Evolutionary conservation across 768 basidiomycete species (phyloP), one percentile per base, ranked within the genome.

Genomic region (Russula sp.): DNA sequence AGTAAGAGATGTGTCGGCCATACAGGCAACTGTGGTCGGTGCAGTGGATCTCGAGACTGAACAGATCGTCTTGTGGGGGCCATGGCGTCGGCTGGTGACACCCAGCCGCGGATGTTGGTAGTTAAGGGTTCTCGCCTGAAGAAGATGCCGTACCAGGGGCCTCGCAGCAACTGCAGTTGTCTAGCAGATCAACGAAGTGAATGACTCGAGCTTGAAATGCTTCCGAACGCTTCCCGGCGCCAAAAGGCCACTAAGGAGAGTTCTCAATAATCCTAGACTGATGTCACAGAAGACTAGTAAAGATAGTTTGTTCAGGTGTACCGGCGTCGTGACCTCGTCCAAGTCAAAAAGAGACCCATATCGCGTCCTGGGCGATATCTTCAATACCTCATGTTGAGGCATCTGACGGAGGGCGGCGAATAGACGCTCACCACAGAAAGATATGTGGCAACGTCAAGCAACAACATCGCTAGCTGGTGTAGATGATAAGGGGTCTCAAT

Each of bases 91-190:
- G n/a, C 5, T n/a, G 35, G 42, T 18, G 51, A 53, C 3, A 27
- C 58, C 42, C 59, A 45, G 27, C 35, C 16, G 20, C 52, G 11
- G 51, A 61, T 27, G n/a, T 14, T 47, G 20, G 35, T 54, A 6
- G 14, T 34, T 34, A 20, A 35, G 32, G 59, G 52, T 20, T 47
- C 59, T n/a, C 59, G 40, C 10, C 51, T 61, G 44, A 61, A 54
- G 22, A 39, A 52, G 44, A 54, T 45, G 44, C 27, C 42, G n/a
- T 53, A 31, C 22, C 34, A 49, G 11, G 31, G 59, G 59, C 8
- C 22, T 27, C 0, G 35, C 4, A 8, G 45, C 22, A 20, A 22
- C 34, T 27, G 52, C 77, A 55, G 31, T 40, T 27, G 22, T 27
- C 31, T 34, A 22, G 7, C 18, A 42, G 34, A 61, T 18, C 44